phyloP scores from a whole-genome alignment of 257 asterid genomes.

The Nicotiana tomentosiformis region DNA sequence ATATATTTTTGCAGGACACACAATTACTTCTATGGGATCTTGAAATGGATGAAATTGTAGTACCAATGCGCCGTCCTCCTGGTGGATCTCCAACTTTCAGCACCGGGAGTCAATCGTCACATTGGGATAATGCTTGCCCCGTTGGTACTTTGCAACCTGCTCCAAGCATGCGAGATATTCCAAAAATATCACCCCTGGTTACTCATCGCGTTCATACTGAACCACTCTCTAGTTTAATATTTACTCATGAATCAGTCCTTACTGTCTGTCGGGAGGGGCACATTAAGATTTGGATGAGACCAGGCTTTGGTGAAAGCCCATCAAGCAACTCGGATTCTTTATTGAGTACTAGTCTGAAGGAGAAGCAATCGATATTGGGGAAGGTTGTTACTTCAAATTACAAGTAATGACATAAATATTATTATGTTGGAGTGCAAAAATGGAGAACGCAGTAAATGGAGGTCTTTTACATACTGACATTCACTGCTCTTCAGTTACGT shows the following conservation, averaged over 20 bases:
- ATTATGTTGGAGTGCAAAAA: neutral
- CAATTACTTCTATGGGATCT: conserved; percentile 94
- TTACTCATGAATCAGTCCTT: conserved; percentile 79
- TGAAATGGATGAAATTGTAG: conserved; percentile 93
- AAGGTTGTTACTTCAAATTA: conserved; percentile 41
- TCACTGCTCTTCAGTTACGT: conserved; percentile 16
- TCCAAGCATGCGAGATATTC: conserved; percentile 82
- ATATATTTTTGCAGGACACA: conserved; percentile 52
- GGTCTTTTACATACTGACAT: conserved; percentile 6
- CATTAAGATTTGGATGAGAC: conserved; percentile 90
- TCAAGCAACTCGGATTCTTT: conserved; percentile 53
- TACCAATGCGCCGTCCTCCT: conserved; percentile 86
- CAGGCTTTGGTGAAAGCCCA: conserved; percentile 55
- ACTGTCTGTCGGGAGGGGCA: conserved; percentile 89
- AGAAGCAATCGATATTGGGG: conserved; percentile 40
- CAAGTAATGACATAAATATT: conserved; percentile 38
- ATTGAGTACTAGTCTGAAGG: conserved; percentile 45
- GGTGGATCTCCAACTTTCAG: conserved; percentile 94
- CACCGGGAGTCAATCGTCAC: conserved; percentile 84
- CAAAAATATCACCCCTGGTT: conserved; percentile 79
- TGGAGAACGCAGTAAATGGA: neutral
- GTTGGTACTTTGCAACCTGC: conserved; percentile 77
- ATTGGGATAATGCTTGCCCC: conserved; percentile 82
- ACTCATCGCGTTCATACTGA: conserved; percentile 91
- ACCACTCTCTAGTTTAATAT: conserved; percentile 81